A percentile compares a stretch with the other conserved stretches of the same genome.
Conservation (phyloP, 2,329 filamentous ascomycete species). For the Rachicladosporium sp. region DNA sequence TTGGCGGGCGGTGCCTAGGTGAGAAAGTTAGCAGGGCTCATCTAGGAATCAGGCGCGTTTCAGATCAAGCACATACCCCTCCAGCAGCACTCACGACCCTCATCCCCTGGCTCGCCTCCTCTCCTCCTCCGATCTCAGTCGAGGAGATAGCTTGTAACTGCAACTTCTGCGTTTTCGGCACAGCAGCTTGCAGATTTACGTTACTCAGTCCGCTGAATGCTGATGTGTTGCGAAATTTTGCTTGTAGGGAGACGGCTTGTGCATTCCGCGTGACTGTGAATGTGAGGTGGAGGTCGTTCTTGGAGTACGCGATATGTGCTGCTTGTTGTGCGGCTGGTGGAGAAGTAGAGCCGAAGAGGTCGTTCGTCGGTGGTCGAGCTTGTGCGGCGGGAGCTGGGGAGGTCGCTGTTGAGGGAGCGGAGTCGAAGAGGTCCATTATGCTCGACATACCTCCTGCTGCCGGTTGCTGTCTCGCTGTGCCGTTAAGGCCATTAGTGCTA, state of each 20-base stretch:
- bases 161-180: conserved; percentile 91
- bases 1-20: conserved; percentile 54
- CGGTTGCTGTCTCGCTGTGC: conserved; percentile 11
- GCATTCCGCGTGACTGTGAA: conserved; percentile 75
- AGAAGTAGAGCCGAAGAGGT: conserved; percentile 33
- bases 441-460: conserved; percentile 33
- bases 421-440: conserved; percentile 84
- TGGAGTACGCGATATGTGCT: conserved; percentile 62
- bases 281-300: conserved; percentile 69
- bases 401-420: conserved; percentile 28
- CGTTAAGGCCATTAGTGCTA: conserved; percentile 14
- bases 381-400: conserved; percentile 28
- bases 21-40: not conserved
- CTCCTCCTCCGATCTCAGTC: conserved; percentile 59
- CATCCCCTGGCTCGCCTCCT: conserved; percentile 84
- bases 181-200: conserved; percentile 82
- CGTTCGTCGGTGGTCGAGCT: conserved; percentile 24
- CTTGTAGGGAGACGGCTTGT: conserved; percentile 68
- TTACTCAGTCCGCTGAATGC: conserved; percentile 52
- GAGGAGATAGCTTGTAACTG: conserved; percentile 84
- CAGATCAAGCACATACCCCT: conserved; percentile 56
- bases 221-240: conserved; percentile 62
- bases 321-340: conserved; percentile 27
- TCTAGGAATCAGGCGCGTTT: not conserved
- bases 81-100: conserved; percentile 63